Conservation (phyloP, 140 eudicot genomes). For the Stevia rebaudiana region DNA sequence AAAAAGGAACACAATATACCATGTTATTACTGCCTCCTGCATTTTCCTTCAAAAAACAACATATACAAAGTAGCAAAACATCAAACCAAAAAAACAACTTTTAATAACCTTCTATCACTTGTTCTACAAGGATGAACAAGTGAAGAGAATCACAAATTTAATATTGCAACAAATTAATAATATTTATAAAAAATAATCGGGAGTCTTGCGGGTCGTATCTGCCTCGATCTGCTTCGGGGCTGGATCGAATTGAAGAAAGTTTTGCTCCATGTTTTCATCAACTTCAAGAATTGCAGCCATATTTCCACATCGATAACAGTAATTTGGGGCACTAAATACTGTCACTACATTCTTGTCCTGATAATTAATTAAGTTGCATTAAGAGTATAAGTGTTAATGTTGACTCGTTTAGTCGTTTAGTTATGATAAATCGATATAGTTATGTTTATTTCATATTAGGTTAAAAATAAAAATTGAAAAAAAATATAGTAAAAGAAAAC, state of each 20-base stretch:
- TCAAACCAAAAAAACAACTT: neutral
- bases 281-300: conserved; percentile 60
- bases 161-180: neutral
- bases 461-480: too few relatives aligned
- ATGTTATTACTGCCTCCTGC: conserved; percentile 41
- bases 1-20: conserved; percentile 33
- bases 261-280: conserved; percentile 61
- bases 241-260: conserved; percentile 57
- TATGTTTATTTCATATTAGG: too few relatives aligned
- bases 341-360: too few relatives aligned
- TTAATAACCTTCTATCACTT: conserved; percentile 22
- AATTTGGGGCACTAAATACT: too few relatives aligned
- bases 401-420: too few relatives aligned
- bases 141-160: too few relatives aligned
- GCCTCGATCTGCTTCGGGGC: conserved; percentile 44
- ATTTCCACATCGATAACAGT: conserved; percentile 37
- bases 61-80: conserved; percentile 29
- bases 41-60: conserved; percentile 21
- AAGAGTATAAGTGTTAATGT: too few relatives aligned
- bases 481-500: too few relatives aligned
- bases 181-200: conserved; percentile 44
- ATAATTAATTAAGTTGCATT: too few relatives aligned
- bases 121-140: conserved; percentile 24
- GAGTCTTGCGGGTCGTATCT: conserved; percentile 14
- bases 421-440: too few relatives aligned